phyloP scores from a whole-genome alignment of 164 flowering plant species.

The Aristolochia fimbriata region DNA sequence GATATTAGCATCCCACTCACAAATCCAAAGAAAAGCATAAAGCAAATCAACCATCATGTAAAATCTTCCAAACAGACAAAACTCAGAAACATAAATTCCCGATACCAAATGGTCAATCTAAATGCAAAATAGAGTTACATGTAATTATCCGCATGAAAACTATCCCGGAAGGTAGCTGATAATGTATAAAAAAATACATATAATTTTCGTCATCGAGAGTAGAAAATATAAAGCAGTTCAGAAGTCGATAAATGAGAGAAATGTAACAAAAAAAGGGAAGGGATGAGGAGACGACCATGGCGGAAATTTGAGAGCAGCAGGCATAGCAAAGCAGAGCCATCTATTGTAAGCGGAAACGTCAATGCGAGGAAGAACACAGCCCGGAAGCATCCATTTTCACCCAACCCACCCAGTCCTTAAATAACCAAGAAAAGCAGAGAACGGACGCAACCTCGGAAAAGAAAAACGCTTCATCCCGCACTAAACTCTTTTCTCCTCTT shows the following conservation, averaged over 20 bases:
- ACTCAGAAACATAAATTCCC: too few species aligned
- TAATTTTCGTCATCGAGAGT: background rate
- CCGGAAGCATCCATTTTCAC: background rate
- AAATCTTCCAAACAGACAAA: too few species aligned
- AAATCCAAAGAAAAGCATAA: too few species aligned
- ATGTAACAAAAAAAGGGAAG: background rate
- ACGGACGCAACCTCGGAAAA: too few species aligned
- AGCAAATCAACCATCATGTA: too few species aligned
- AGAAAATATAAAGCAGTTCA: background rate
- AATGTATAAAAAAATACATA: background rate
- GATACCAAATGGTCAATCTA: too few species aligned
- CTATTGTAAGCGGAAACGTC: background rate
- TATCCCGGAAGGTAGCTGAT: background rate
- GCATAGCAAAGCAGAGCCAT: constrained; percentile 10
- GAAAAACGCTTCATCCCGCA: too few species aligned
- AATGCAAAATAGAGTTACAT: background rate
- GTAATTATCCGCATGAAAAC: background rate
- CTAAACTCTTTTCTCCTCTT: too few species aligned
- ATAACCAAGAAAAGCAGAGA: background rate
- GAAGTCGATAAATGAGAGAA: background rate
- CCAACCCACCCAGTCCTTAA: background rate
- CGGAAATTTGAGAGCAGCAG: constrained; percentile 9
- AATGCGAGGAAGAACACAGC: background rate
- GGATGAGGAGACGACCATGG: constrained; percentile 9
- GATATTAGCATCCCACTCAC: too few species aligned